Conservation (phyloP, 2,329 filamentous ascomycete species). For the Cordyceps tenuipes region DNA sequence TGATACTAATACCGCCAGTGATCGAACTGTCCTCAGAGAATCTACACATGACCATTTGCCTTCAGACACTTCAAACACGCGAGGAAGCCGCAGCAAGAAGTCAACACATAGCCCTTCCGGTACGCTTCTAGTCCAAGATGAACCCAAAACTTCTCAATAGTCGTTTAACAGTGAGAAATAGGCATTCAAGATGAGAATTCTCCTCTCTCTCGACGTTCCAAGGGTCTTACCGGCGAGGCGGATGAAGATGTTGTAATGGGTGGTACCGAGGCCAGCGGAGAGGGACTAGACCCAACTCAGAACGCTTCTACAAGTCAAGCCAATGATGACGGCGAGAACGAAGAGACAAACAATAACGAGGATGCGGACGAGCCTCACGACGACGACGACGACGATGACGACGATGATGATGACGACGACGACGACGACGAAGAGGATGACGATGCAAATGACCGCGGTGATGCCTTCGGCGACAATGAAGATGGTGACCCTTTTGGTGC, state of each 20-base stretch:
- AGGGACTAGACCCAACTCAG: constrained; percentile 31
- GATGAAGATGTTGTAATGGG: constrained; percentile 65
- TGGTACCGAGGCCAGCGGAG: constrained; percentile 51
- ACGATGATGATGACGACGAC: constrained; percentile 27
- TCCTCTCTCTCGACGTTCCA: constrained; percentile 38
- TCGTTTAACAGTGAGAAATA: not conserved
- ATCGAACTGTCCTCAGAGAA: not conserved
- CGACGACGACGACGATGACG: constrained; percentile 27
- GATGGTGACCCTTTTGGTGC: constrained; percentile 56
- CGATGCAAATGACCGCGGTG: constrained; percentile 38
- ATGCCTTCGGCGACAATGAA: constrained; percentile 55
- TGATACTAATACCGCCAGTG: constrained; percentile 7
- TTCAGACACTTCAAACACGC: not conserved
- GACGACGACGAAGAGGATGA: constrained; percentile 29
- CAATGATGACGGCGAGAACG: constrained; percentile 12
- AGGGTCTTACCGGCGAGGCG: constrained; percentile 43
- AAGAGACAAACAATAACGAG: not conserved
- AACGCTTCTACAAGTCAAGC: constrained; percentile 29
- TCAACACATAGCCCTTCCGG: not conserved
- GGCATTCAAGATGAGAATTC: constrained; percentile 14
- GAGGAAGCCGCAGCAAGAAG: constrained; percentile 4
- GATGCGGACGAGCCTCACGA: constrained; percentile 24
- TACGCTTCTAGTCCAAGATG: not conserved
- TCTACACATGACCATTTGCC: not conserved
- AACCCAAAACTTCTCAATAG: not conserved